Base-by-base conservation (phyloP, 2,329 filamentous ascomycete genomes). In the Aspergillus sp. region DNA sequence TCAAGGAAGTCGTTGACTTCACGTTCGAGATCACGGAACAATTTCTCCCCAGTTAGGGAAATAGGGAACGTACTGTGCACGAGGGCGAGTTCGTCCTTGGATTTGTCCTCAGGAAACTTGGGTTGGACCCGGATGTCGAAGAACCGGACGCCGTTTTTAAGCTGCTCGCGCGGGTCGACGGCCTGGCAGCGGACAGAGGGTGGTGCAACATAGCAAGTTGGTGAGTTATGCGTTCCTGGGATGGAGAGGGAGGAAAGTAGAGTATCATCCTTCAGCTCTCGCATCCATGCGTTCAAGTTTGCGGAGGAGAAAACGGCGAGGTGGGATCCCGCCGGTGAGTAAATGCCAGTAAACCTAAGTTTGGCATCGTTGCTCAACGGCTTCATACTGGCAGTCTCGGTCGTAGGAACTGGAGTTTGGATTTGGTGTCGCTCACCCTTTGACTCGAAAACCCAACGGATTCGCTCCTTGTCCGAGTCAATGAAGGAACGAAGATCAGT, bases 151-250 rank as follows among this genome's bases (percentile, higher is more conserved):
- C 95, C 95, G 71, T 96, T 93, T 56, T 87, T 81, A 27, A 99
- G 85, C 76, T 99, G 95, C 53, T 88, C 85, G 49, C 82, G 80
- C 5, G 96, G 82, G 60, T 85, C 81, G 17, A 93, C 91, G 35
- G 90, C 88, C 77, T 99, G 95, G 75, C 95, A 98, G 40, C 95
- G 89, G 39, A 98, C 95, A 1, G 91, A 96, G 1, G 95, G 95
- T 5, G 97, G 83, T 12, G 95, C 93, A 49, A 85, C 83, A 79
- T 96, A 83, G 77, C 85, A 89, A 9, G 93, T 96, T 6, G 95
- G 91, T 17, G 90, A 91, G 77, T 99, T 98, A 80, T 99, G 95
- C 0, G 95, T 97, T 62, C 95, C 95, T 15, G 95, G 95, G 62
- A 98, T 95, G 50, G 90, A 95, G 50, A 99, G 85, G 3, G 88